Conservation (phyloP, 805 yeast species). For the Sugiyamaella americana region DNA sequence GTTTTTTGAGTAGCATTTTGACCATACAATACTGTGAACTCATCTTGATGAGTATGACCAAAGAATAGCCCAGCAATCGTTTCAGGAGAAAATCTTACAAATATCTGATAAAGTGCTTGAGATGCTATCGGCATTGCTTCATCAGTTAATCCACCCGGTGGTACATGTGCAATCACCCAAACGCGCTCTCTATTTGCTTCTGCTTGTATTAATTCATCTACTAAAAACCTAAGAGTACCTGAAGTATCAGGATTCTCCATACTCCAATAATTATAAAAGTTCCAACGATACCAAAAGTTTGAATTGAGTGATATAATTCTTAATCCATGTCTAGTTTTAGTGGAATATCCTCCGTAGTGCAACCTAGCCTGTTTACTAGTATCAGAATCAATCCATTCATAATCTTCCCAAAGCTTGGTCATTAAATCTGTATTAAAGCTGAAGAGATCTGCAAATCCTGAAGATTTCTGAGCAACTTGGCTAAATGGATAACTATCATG, state of each 20-base stretch:
- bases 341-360: slow-evolving; percentile 59
- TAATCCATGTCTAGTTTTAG: slow-evolving; percentile 48
- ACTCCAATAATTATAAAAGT: slow-evolving; percentile 50
- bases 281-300: slow-evolving; percentile 59
- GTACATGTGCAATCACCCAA: slow-evolving; percentile 71
- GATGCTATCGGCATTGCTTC: slow-evolving; percentile 61
- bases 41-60: slow-evolving; percentile 69
- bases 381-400: slow-evolving; percentile 39
- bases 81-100: slow-evolving; percentile 62
- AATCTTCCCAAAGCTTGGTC: slow-evolving; percentile 44
- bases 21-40: slow-evolving; percentile 53
- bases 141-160: slow-evolving; percentile 42
- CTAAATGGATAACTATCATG: slow-evolving; percentile 72
- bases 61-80: slow-evolving; percentile 64
- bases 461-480: slow-evolving; percentile 51
- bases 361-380: slow-evolving; percentile 34
- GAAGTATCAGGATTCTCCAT: slow-evolving; percentile 51
- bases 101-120: slow-evolving; percentile 47
- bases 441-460: slow-evolving; percentile 40
- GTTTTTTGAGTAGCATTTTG: slow-evolving; percentile 37
- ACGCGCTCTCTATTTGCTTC: slow-evolving; percentile 56
- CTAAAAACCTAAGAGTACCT: slow-evolving; percentile 56
- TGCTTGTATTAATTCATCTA: slow-evolving; percentile 53
- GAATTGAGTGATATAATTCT: slow-evolving; percentile 60
- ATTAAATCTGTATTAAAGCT: slow-evolving; percentile 44